Evolutionary conservation across 208 protist genomes (phyloP).

Genomic region (Crithidia sp.): DNA sequence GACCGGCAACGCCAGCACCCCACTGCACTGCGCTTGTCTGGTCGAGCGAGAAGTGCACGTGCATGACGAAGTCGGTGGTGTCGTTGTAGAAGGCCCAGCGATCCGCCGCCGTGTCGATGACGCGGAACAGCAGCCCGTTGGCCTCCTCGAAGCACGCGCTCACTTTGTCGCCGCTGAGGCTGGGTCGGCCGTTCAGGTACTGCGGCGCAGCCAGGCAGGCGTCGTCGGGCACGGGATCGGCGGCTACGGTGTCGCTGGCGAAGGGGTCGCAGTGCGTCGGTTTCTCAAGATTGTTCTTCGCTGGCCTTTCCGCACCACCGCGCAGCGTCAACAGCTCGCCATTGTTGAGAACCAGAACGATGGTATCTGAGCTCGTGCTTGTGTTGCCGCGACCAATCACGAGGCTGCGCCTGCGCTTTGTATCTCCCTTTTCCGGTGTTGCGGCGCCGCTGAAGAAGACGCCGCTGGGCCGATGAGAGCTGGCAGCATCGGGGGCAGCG

Average conservation of each 20-base stretch:
- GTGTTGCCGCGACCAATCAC: background rate
- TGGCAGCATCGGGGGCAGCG: background rate
- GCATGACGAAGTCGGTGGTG: constrained; percentile 43
- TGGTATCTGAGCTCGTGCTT: background rate
- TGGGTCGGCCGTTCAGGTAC: constrained; percentile 37
- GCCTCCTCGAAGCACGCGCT: constrained; percentile 29
- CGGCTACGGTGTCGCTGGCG: background rate
- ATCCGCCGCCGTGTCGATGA: constrained; percentile 39
- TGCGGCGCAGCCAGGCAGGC: background rate
- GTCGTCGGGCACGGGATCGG: background rate
- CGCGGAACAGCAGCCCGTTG: constrained; percentile 64
- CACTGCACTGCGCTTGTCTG: constrained; percentile 22
- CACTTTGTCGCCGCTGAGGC: constrained; percentile 23
- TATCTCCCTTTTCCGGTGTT: background rate
- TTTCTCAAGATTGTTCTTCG: background rate
- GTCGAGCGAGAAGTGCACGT: constrained; percentile 34
- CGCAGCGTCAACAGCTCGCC: constrained; percentile 18
- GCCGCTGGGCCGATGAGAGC: background rate
- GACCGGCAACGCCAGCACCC: constrained; percentile 8
- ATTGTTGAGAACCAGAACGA: constrained; percentile 23
- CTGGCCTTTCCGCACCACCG: background rate
- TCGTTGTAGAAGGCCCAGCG: constrained; percentile 77
- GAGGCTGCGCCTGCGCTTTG: background rate
- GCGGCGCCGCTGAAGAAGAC: constrained; percentile 13
- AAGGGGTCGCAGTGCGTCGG: background rate